Conservation (phyloP, 2,329 filamentous ascomycete genomes). For the Fusarium mundagurra region DNA sequence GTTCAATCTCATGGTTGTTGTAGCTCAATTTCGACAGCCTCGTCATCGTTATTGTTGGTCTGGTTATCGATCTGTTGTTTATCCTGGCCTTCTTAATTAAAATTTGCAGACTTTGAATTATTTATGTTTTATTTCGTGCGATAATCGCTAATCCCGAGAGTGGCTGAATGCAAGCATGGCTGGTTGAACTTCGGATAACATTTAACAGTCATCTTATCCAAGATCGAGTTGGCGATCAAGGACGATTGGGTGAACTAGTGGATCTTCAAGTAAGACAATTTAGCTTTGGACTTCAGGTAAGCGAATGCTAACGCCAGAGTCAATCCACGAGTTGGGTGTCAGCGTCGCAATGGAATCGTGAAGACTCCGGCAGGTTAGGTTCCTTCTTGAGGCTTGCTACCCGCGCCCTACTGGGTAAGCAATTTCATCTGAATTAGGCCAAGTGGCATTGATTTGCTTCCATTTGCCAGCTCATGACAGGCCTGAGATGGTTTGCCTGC, state of each 20-base stretch:
- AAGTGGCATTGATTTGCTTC: background rate
- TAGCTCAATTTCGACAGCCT: too few species aligned
- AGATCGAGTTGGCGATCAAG: background rate
- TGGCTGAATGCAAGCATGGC: accelerated
- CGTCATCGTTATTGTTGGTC: background rate
- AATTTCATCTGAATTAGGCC: background rate
- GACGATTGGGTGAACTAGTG: background rate
- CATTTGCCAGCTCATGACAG: too few species aligned
- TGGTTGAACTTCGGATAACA: background rate
- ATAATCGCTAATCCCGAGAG: background rate
- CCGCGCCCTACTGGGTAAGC: background rate
- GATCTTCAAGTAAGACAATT: background rate
- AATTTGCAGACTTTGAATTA: background rate
- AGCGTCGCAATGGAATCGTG: background rate
- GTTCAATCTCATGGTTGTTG: background rate
- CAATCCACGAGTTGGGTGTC: accelerated
- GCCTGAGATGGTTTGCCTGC: too few species aligned
- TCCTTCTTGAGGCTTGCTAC: too few species aligned
- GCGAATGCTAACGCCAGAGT: accelerated
- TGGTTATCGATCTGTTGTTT: accelerated
- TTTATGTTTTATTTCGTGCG: background rate
- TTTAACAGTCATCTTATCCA: background rate
- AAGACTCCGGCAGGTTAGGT: background rate
- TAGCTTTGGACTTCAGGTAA: background rate
- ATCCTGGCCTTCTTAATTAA: accelerated